These are phyloP conservation scores for Cryphonectria nitschkei DNA, from an alignment of 2,329 filamentous ascomycete genomes.

Conservation along the genomic window DNA sequence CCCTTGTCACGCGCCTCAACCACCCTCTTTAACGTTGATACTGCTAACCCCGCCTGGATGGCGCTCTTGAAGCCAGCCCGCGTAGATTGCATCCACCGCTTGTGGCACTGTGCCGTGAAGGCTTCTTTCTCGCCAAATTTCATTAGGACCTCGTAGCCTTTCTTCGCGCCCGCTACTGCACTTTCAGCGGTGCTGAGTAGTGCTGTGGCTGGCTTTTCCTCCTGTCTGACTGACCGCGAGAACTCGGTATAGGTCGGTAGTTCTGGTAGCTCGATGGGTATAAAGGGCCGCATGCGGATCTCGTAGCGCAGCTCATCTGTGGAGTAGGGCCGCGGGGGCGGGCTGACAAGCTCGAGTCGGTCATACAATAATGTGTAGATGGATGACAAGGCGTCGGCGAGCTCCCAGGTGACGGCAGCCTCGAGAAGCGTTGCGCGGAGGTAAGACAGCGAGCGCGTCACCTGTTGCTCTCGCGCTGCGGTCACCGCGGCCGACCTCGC, in stretches of 20 bases:
- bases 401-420: slow-evolving; percentile 63
- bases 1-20: slow-evolving; percentile 42
- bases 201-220: slow-evolving; percentile 42
- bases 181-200: slow-evolving; percentile 52
- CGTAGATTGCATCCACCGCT: slow-evolving; percentile 62
- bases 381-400: slow-evolving; percentile 58
- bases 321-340: slow-evolving; percentile 65
- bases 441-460: slow-evolving; percentile 55
- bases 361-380: slow-evolving; percentile 67
- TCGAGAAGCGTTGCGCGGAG: slow-evolving; percentile 66
- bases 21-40: slow-evolving; percentile 62
- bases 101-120: slow-evolving; percentile 61
- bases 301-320: slow-evolving; percentile 74
- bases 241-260: slow-evolving; percentile 69
- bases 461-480: slow-evolving; percentile 46
- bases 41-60: slow-evolving; percentile 69
- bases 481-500: slow-evolving; percentile 33
- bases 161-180: slow-evolving; percentile 53
- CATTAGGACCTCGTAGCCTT: slow-evolving; percentile 59
- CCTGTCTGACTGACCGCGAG: slow-evolving; percentile 44
- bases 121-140: slow-evolving; percentile 55
- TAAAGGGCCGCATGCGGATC: slow-evolving; percentile 84
- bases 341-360: slow-evolving; percentile 59
- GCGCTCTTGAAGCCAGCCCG: slow-evolving; percentile 69
- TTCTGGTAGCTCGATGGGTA: slow-evolving; percentile 67